These are phyloP conservation scores for Dothistroma septosporum DNA, from an alignment of 2,329 filamentous ascomycete genomes.

Conservation along the genomic window DNA sequence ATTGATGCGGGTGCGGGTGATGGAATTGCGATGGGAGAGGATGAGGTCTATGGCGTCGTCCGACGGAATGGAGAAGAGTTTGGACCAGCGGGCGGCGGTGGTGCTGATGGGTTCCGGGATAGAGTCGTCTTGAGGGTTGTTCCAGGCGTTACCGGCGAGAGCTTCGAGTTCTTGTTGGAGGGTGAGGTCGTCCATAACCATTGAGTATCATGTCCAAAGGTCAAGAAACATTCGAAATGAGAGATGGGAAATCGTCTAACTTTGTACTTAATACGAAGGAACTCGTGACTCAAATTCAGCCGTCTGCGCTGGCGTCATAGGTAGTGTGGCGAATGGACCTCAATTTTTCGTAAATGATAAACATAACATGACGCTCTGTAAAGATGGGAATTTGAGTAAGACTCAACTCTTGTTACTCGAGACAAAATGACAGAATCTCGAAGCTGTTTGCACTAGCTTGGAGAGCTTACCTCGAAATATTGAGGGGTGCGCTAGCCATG, in stretches of 20 bases:
- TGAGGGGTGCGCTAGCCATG: background rate
- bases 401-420: too few species aligned
- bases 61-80: slow-evolving; percentile 33
- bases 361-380: too few species aligned
- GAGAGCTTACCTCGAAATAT: background rate
- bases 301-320: background rate
- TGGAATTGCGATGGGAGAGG: slow-evolving; percentile 33
- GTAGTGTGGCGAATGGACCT: background rate
- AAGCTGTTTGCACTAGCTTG: background rate
- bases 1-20: slow-evolving; percentile 33
- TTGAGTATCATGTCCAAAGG: too few species aligned
- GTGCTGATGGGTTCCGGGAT: slow-evolving; percentile 22
- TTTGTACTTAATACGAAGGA: background rate
- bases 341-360: background rate
- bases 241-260: background rate
- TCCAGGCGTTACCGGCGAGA: slow-evolving; percentile 25
- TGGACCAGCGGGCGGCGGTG: slow-evolving; percentile 35
- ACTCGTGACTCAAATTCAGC: background rate
- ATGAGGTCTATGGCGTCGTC: slow-evolving; percentile 35
- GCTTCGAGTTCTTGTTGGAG: slow-evolving; percentile 28
- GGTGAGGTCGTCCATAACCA: slow-evolving; percentile 23
- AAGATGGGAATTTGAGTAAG: too few species aligned
- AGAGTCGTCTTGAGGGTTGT: background rate
- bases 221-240: too few species aligned
- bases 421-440: too few species aligned